Percentiles rank a stretch among this genome's conserved stretches.
These are phyloP conservation scores for Mallotus nudiflorus DNA, from an alignment of 345 rosid genomes.

Conservation along the genomic window DNA sequence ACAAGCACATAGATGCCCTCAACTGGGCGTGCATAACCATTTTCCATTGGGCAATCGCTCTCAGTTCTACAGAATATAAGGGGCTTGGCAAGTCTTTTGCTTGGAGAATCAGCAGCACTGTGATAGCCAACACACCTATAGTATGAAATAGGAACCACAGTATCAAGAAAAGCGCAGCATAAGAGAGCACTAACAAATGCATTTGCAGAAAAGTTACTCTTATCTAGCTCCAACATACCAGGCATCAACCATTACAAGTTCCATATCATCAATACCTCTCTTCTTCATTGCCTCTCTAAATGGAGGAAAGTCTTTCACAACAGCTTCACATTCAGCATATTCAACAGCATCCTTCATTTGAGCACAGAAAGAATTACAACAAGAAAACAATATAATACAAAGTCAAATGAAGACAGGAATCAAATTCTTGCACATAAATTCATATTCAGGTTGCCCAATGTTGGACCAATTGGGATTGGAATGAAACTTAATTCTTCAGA, in stretches of 20 bases:
- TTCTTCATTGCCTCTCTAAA: slow-evolving; percentile 87
- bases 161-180: slow-evolving; percentile 1
- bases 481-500: neutral
- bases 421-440: neutral
- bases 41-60: slow-evolving; percentile 95
- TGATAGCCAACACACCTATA: slow-evolving; percentile 85
- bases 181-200: slow-evolving; percentile 1
- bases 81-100: slow-evolving; percentile 84
- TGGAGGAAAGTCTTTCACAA: slow-evolving; percentile 74
- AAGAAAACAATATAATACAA: neutral
- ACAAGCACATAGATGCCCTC: slow-evolving; percentile 84
- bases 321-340: slow-evolving; percentile 93
- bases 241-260: slow-evolving; percentile 88
- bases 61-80: slow-evolving; percentile 90
- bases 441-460: neutral
- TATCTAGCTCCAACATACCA: slow-evolving; percentile 49
- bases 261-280: slow-evolving; percentile 93
- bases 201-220: neutral
- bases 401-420: neutral
- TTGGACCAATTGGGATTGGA: neutral
- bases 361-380: slow-evolving; percentile 7
- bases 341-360: slow-evolving; percentile 67
- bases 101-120: slow-evolving; percentile 80
- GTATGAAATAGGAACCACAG: slow-evolving; percentile 12
- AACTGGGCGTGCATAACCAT: slow-evolving; percentile 95